Percentiles rank a stretch among this genome's conserved stretches.
Evolutionary conservation across 1,284 basidiomycete genomes (phyloP).

Genomic region (Papiliotrema nemorosa): DNA sequence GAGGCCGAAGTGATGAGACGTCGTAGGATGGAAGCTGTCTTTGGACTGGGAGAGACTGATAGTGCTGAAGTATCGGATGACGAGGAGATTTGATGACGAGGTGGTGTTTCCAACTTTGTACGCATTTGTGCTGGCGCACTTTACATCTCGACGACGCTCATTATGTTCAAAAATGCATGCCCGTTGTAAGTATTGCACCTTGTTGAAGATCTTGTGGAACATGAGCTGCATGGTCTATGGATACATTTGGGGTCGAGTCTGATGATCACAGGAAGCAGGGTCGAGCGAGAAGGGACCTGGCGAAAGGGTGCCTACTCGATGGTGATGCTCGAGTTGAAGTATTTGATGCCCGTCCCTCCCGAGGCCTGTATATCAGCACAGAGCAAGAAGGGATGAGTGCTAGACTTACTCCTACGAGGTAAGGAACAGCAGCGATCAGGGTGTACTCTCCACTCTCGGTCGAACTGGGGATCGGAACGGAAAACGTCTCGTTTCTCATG

Average conservation of each 20-base stretch:
- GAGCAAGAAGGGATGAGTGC: not conserved
- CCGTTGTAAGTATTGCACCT: too few species aligned
- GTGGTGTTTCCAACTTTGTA: not conserved
- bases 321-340: conserved; percentile 2
- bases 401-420: conserved; percentile 27
- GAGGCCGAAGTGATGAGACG: conserved; percentile 76
- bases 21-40: conserved; percentile 56
- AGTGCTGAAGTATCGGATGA: conserved; percentile 25
- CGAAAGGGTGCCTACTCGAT: not conserved
- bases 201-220: too few species aligned
- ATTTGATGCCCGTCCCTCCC: not conserved
- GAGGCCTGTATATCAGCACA: not conserved
- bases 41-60: conserved; percentile 46
- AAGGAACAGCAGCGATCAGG: conserved; percentile 21
- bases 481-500: conserved; percentile 10
- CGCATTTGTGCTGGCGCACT: not conserved
- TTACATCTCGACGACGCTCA: too few species aligned
- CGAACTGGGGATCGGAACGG: conserved; percentile 12
- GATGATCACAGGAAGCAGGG: too few species aligned
- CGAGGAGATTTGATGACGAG: not conserved
- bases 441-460: conserved; percentile 8
- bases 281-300: too few species aligned
- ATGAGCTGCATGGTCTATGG: too few species aligned
- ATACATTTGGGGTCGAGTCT: too few species aligned
- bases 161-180: too few species aligned